phyloP scores from a whole-genome alignment of 176 grass and related monocot species.

The Hsuehochloa calcarea region DNA sequence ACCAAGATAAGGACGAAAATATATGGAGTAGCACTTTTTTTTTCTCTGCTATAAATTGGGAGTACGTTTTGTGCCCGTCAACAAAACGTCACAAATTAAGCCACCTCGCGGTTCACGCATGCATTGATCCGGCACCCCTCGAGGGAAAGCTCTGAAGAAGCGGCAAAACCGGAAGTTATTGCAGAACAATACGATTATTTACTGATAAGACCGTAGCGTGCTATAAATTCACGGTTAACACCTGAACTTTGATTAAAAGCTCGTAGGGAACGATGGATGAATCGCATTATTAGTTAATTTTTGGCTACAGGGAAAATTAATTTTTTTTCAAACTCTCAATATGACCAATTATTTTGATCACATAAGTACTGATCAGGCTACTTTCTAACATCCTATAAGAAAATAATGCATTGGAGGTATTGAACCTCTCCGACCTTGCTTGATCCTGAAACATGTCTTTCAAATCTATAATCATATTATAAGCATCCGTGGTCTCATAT shows the following conservation, averaged over 20 bases:
- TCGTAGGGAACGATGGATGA: no score
- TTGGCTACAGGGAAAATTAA: no score
- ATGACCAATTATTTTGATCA: no score
- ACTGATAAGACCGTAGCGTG: neutral
- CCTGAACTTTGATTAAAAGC: accelerated
- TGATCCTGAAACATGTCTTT: no score
- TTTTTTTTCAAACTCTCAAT: no score
- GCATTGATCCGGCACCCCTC: neutral
- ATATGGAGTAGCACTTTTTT: neutral
- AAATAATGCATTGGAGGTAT: no score
- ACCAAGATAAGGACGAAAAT: neutral
- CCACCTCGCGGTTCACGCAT: neutral
- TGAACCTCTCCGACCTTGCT: no score
- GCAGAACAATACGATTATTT: neutral
- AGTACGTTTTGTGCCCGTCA: neutral
- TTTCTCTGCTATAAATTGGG: neutral
- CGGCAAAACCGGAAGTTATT: neutral
- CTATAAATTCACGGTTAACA: neutral
- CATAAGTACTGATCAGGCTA: no score
- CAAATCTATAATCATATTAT: no score
- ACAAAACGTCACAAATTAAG: neutral
- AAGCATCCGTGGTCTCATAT: no score
- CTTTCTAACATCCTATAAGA: no score
- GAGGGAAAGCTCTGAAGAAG: neutral
- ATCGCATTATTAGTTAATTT: no score